Conservation (phyloP, 1,284 basidiomycete species). For the Psilocybe mexicana region DNA sequence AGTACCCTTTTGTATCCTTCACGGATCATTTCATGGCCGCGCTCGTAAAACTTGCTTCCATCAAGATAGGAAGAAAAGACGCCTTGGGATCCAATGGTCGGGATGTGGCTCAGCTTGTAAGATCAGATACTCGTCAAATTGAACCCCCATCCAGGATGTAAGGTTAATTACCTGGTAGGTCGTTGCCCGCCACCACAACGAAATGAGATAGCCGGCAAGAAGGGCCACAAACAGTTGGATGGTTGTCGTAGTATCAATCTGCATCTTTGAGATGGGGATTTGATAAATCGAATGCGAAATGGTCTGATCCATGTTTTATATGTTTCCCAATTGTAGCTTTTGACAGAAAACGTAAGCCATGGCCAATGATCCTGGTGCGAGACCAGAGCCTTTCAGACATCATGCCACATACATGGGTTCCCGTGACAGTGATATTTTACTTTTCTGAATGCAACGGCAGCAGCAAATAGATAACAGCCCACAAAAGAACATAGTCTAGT, state of each 20-base stretch:
- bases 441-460: not conserved
- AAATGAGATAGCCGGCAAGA: constrained; percentile 1
- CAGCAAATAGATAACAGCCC: not conserved
- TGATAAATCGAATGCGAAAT: not conserved
- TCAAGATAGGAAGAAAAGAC: constrained; percentile 8
- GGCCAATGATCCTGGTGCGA: not conserved
- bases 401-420: not conserved
- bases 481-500: not conserved
- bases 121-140: not conserved
- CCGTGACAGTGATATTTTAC: no score
- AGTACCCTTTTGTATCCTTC: constrained; percentile 12
- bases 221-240: not conserved
- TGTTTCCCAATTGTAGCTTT: not conserved
- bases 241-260: not conserved
- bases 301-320: constrained; percentile 1
- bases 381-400: not conserved
- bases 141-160: not conserved
- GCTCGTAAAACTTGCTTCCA: constrained; percentile 4
- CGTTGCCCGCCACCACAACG: constrained; percentile 4
- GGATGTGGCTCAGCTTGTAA: constrained; percentile 11
- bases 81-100: constrained; percentile 12
- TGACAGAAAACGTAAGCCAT: not conserved
- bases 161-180: constrained; percentile 4
- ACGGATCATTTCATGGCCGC: constrained; percentile 12
- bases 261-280: not conserved